phyloP scores from a whole-genome alignment of 371 early-diverging fungal species.

The Dentiscutata heterogama region DNA sequence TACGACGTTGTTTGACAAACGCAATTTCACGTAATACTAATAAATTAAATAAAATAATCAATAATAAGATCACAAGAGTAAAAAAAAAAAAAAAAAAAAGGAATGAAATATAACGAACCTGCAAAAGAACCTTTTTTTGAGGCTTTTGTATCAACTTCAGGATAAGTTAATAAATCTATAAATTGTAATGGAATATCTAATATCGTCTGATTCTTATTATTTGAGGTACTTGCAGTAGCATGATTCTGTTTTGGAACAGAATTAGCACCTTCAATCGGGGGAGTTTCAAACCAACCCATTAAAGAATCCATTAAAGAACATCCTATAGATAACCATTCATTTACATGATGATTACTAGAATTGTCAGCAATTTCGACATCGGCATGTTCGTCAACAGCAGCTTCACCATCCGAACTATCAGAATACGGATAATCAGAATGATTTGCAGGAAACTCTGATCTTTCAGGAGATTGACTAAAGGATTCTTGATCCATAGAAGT shows the following conservation, averaged over 20 bases:
- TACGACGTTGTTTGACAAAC: constrained; percentile 57
- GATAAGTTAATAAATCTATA: constrained; percentile 58
- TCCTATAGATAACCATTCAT: constrained; percentile 3
- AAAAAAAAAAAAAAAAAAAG: background rate
- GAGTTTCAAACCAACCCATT: constrained; percentile 35
- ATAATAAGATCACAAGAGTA: background rate
- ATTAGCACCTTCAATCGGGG: background rate
- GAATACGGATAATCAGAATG: background rate
- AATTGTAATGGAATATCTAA: constrained; percentile 58
- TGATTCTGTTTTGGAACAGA: background rate
- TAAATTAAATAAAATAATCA: constrained; percentile 11
- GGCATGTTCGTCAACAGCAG: background rate
- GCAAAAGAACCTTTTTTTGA: constrained; percentile 54
- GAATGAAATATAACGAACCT: constrained; percentile 43
- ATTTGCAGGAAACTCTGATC: constrained; percentile 16
- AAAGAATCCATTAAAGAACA: constrained; percentile 12
- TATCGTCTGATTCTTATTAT: constrained; percentile 43
- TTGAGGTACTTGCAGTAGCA: background rate
- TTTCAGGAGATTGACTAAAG: background rate
- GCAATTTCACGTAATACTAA: constrained; percentile 58
- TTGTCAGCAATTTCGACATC: background rate
- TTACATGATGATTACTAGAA: background rate
- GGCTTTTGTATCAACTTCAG: constrained; percentile 56
- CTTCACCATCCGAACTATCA: constrained; percentile 18
- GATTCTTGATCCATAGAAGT: background rate